phyloP scores from a whole-genome alignment of 83 land plant genomes.

The Picea abies region DNA sequence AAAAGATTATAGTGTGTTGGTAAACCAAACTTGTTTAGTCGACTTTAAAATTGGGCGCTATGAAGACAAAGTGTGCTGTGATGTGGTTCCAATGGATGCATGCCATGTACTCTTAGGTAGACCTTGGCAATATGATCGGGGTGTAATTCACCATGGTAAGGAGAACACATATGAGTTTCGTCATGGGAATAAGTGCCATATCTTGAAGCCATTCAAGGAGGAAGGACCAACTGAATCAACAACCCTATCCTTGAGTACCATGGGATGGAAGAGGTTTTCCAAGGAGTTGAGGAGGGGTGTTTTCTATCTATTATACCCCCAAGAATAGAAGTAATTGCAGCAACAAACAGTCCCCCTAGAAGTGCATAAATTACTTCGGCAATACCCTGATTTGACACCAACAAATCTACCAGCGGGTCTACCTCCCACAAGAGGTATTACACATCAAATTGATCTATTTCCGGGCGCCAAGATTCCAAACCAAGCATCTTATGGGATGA shows the following conservation, averaged over 20 bases:
- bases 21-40: no score
- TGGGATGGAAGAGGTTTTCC: background rate
- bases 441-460: slow-evolving; percentile 16
- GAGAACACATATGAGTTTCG: background rate
- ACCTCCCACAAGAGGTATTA: slow-evolving; percentile 2
- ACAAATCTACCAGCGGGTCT: slow-evolving; percentile 4
- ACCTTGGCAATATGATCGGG: no score
- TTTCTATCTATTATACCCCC: background rate
- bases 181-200: background rate
- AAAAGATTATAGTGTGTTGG: background rate
- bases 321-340: background rate
- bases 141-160: no score
- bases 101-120: no score
- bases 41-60: no score
- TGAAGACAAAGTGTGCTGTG: no score
- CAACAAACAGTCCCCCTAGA: background rate
- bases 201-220: background rate
- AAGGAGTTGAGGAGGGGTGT: background rate
- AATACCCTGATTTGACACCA: slow-evolving; percentile 3
- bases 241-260: background rate
- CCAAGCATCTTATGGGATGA: slow-evolving; percentile 7
- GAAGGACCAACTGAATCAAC: background rate
- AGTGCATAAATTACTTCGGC: background rate
- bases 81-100: no score
- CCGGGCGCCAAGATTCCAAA: slow-evolving; percentile 19